Conservation (phyloP, 2,329 filamentous ascomycete genomes). For the Aspergillus versicolor region DNA sequence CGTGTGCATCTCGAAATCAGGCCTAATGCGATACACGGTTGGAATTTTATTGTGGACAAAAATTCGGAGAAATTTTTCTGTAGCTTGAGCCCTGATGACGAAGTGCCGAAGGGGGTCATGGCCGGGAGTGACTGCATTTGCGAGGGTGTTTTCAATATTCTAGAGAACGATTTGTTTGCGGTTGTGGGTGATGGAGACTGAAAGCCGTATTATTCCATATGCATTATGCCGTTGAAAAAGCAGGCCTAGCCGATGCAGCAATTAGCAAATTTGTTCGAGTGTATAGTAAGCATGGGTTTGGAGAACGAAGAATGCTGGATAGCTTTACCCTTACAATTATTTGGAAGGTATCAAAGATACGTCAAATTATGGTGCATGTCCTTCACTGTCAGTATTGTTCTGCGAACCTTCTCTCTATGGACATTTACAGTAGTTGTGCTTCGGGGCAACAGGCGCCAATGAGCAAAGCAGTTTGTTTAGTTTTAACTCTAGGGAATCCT, state of each 20-base stretch:
- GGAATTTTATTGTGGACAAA: neutral
- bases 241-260: neutral
- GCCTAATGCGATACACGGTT: neutral
- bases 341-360: neutral
- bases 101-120: neutral
- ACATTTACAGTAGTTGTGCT: neutral
- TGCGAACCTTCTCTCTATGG: neutral
- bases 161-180: neutral
- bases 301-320: neutral
- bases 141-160: neutral
- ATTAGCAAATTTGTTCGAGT: neutral
- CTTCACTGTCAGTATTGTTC: neutral
- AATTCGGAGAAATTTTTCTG: neutral
- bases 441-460: neutral
- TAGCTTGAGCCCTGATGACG: neutral
- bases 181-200: neutral
- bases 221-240: no score
- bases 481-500: neutral
- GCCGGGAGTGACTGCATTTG: neutral
- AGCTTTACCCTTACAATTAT: no score
- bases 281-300: neutral
- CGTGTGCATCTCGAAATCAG: neutral
- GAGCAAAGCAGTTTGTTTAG: neutral
- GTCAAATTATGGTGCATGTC: neutral
- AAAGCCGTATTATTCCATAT: neutral